Evolutionary conservation across 352 stramenopile genomes (phyloP).

Genomic region (Sclerospora graminicola): DNA sequence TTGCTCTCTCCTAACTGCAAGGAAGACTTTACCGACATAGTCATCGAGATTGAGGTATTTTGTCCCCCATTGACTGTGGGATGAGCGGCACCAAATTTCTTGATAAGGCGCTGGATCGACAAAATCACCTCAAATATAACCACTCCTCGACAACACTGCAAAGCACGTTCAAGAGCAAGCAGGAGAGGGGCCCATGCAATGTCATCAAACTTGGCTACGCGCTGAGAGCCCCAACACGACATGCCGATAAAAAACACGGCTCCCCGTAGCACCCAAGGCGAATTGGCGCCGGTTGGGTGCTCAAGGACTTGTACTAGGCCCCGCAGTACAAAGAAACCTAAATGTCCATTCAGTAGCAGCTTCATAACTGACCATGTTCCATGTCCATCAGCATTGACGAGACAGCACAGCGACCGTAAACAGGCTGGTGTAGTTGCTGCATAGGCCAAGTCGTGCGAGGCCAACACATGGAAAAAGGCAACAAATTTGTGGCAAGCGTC

Average conservation of each 20-base stretch:
- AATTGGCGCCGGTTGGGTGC: conserved; percentile 34
- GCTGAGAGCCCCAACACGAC: conserved; percentile 82
- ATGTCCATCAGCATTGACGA: conserved; percentile 77
- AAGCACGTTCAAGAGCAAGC: conserved; percentile 42
- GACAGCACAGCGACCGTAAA: conserved; percentile 66
- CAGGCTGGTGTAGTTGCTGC: conserved; percentile 49
- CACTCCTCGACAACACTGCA: conserved; percentile 61
- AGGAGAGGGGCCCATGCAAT: conserved; percentile 69
- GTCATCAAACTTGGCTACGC: conserved; percentile 58
- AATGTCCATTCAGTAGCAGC: conserved; percentile 47
- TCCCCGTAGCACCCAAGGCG: conserved; percentile 64
- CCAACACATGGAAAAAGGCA: conserved; percentile 68
- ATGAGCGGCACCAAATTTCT: conserved; percentile 59
- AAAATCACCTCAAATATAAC: conserved; percentile 85
- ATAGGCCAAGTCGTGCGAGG: conserved; percentile 44
- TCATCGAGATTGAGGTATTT: conserved; percentile 3
- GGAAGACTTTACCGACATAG: background rate
- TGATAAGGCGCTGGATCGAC: conserved; percentile 76
- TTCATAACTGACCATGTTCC: conserved; percentile 81
- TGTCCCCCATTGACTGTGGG: conserved; percentile 2
- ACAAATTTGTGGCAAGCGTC: conserved; percentile 65
- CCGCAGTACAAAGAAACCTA: conserved; percentile 57
- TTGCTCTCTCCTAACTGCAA: conserved; percentile 1
- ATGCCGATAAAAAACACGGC: conserved; percentile 85
- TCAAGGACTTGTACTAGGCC: conserved; percentile 69